Evolutionary conservation across 345 rosid species (phyloP).

Genomic region (Lepidium africanum): DNA sequence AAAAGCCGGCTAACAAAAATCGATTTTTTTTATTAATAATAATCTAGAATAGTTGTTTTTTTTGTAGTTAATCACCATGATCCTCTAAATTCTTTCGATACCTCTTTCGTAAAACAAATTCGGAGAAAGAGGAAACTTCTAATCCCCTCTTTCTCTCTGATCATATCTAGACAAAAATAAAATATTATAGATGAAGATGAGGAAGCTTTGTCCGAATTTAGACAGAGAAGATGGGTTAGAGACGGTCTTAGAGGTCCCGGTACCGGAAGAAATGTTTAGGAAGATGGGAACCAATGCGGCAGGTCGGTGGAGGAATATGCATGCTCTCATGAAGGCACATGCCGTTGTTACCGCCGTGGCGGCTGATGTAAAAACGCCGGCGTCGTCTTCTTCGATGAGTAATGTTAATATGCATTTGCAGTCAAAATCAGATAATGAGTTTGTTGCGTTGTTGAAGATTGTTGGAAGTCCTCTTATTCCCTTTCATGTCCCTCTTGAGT

Average conservation of each 20-base stretch:
- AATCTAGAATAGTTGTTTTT: constrained; percentile 6
- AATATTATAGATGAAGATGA: constrained; percentile 25
- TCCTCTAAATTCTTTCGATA: constrained; percentile 2
- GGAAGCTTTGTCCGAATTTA: constrained; percentile 47
- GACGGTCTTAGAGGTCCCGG: constrained; percentile 52
- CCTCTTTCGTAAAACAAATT: constrained; percentile 1
- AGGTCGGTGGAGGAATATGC: constrained; percentile 73
- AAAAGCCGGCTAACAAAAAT: constrained; percentile 24
- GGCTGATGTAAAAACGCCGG: constrained; percentile 7
- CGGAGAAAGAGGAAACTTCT: constrained; percentile 22
- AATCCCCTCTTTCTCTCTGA: constrained; percentile 6
- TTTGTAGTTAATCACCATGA: constrained; percentile 5
- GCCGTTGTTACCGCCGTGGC: constrained; percentile 27
- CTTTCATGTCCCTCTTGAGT: constrained; percentile 50
- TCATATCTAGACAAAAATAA: background rate
- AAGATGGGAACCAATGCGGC: constrained; percentile 33
- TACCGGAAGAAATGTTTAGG: constrained; percentile 53
- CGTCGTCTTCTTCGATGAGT: constrained; percentile 23
- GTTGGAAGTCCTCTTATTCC: constrained; percentile 91
- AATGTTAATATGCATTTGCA: constrained; percentile 41
- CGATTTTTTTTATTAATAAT: too few species aligned
- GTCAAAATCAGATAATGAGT: constrained; percentile 67
- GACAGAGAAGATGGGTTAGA: constrained; percentile 47
- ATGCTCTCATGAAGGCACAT: constrained; percentile 59
- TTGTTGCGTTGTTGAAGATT: constrained; percentile 83